Base-by-base conservation (phyloP, 768 basidiomycete genomes). In the Mycena crocata region DNA sequence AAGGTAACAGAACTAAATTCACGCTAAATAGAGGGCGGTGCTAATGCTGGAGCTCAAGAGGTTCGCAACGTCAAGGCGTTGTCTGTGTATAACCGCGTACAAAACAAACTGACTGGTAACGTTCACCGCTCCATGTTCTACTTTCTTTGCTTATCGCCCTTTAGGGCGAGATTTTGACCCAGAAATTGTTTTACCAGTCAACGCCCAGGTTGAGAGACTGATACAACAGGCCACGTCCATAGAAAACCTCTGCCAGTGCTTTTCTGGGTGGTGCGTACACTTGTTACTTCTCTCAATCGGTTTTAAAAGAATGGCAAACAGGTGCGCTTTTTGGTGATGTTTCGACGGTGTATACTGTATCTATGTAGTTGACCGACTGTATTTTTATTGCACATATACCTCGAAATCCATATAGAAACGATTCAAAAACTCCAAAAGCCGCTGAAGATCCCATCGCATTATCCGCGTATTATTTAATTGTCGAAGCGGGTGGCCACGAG, bases 231-330 rank as follows among this genome's bases (percentile, higher is more conserved):
- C 98, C 6, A 98, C 93, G 5, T 91, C 94, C 17, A 78, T 98
- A 46, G 96, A 98, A 78, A 98, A 99, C 77, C 87, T 99, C 2
- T 98, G 95, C 77, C 96, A 97, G 76, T 96, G 95, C 74, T 98
- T 97, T 83, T 93, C 95, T 67, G 96, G 96, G 77, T 97, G 95
- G 96, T 92, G 73, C 57, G 87, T 76, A 46, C 24, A 10, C 30
- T 37, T 31, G 19, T 30, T 39, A 21, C 3, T 10, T 28, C 64
- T 35, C 15, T 21, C 31, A 30, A n/a, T 57, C 8, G 14, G 32
- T 32, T 58, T 52, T 60, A 34, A 61, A 14, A 6, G 62, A 37
- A 32, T 14, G 57, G 26, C 46, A 31, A 45, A 34, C 14, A 87
- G 86, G 86, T 93, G 91, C 80, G 91, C 92, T 44, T 93, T 93